Conservation (phyloP, 345 rosid genomes). For the Citrus inodora region DNA sequence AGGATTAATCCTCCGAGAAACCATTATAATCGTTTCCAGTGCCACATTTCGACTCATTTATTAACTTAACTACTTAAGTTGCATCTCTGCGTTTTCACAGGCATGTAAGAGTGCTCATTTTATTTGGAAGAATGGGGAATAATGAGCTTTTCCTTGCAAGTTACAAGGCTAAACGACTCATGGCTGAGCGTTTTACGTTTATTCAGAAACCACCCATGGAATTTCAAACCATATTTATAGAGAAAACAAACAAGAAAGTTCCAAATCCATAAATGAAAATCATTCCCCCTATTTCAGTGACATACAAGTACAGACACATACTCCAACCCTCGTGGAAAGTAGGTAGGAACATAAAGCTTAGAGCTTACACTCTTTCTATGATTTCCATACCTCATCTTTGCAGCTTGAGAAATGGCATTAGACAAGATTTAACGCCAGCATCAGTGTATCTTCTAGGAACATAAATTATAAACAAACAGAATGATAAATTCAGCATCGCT, state of each 20-base stretch:
- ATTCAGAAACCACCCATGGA: not conserved
- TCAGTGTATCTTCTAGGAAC: not conserved
- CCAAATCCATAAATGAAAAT: not conserved
- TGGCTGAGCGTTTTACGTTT: not conserved
- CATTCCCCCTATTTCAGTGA: not conserved
- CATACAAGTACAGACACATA: conserved; percentile 7
- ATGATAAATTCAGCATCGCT: conserved; percentile 39
- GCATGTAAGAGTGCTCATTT: not conserved
- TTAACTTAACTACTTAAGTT: not conserved
- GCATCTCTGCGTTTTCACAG: not conserved
- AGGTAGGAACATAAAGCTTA: not conserved
- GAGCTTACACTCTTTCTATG: not conserved
- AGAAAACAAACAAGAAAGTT: not conserved
- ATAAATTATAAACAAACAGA: conserved; percentile 3
- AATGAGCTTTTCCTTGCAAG: not conserved
- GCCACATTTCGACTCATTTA: not conserved
- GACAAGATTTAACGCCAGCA: not conserved
- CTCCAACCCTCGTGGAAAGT: not conserved
- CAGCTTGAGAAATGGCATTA: conserved; percentile 5
- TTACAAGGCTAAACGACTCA: not conserved
- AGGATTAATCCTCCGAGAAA: not conserved
- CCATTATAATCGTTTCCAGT: not conserved
- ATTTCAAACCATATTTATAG: not conserved
- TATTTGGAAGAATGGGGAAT: not conserved
- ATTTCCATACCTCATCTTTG: conserved; percentile 3